Evolutionary conservation across 768 basidiomycete species (phyloP), one percentile per base, ranked within the genome.

Genomic region (Termitomyces sp.): DNA sequence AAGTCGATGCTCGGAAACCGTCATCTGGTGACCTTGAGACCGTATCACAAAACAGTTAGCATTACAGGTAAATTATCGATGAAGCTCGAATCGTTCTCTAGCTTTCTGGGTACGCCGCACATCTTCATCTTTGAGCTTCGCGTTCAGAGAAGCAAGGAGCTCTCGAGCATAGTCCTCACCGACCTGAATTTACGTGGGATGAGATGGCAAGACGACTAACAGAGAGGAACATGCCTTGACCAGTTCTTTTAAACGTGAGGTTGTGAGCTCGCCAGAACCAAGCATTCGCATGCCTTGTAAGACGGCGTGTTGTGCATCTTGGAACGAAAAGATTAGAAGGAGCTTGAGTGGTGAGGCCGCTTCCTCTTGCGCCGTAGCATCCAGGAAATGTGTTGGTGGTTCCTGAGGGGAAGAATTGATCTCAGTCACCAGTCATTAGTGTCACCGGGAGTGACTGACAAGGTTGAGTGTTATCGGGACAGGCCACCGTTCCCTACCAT

Each of bases 381-480:
- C 93, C 44, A 95, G 76, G 62, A 87, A 89, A 65, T 89, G 83
- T 4, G 77, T 67, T 3, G 82, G 76, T 2, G 85, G 77, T 39
- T 82, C 71, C 87, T 92, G 45, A 9, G 48, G 6, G 15, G 2
- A 45, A 36, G 9, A 33, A 15, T 24, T 1, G 24, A n/a, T n/a
- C 39, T 39, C 13, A 48, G 44, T 18, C 44, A 48, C 42, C 13
- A 36, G 15, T 12, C 44, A 48, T 49, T 7, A 36, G 15, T 12
- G 9, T 18, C 11, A n/a, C 11, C 13, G 33, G 16, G 7, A 8
- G 16, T 12, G 12, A 79, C 84, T 13, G 62, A 93, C 91, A 27
- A 93, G 63, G 61, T 94, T 93, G 55, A 95, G 68, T 1, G 91
- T 93, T 27, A 93, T 73, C 60, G 85, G 85, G 4, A 95, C 77